phyloP scores from a whole-genome alignment of 1,284 basidiomycete species.

The Melanopsichium pennsylvanicum region DNA sequence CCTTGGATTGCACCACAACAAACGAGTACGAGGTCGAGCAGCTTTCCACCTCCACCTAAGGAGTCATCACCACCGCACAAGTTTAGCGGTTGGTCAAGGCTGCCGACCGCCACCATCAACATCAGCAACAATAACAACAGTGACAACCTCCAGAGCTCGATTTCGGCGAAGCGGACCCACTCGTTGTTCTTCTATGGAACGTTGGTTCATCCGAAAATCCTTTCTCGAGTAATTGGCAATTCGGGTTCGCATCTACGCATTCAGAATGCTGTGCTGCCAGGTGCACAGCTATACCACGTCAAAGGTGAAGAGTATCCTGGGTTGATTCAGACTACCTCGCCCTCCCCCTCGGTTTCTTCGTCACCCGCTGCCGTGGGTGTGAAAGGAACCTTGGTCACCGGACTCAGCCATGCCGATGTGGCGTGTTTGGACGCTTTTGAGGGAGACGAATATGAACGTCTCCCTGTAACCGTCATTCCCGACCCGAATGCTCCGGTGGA shows the following conservation, averaged over 20 bases:
- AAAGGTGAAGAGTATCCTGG: conserved; percentile 47
- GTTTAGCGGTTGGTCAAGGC: too few relatives aligned
- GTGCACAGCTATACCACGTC: conserved; percentile 38
- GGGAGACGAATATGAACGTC: conserved; percentile 47
- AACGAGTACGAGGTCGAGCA: too few relatives aligned
- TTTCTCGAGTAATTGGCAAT: conserved; percentile 41
- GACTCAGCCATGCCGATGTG: conserved; percentile 34
- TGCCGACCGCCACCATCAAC: neutral
- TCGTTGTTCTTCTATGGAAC: conserved; percentile 55
- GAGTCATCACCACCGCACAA: too few relatives aligned
- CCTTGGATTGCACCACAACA: too few relatives aligned
- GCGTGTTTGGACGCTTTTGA: conserved; percentile 48
- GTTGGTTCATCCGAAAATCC: conserved; percentile 49
- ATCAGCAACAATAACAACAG: neutral
- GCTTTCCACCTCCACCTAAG: too few relatives aligned
- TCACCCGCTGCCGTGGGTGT: too few relatives aligned
- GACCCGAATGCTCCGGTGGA: conserved; percentile 11
- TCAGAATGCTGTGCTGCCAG: conserved; percentile 34
- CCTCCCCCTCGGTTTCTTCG: too few relatives aligned
- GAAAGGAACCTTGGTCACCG: conserved; percentile 42
- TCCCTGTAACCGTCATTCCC: conserved; percentile 9
- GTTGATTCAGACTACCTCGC: conserved; percentile 2
- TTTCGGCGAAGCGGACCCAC: neutral
- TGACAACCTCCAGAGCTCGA: too few relatives aligned
- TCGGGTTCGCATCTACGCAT: conserved; percentile 25